Evolutionary conservation across 768 basidiomycete genomes (phyloP), one percentile per base, ranked within the genome.

Genomic region (Suillus bovinus): DNA sequence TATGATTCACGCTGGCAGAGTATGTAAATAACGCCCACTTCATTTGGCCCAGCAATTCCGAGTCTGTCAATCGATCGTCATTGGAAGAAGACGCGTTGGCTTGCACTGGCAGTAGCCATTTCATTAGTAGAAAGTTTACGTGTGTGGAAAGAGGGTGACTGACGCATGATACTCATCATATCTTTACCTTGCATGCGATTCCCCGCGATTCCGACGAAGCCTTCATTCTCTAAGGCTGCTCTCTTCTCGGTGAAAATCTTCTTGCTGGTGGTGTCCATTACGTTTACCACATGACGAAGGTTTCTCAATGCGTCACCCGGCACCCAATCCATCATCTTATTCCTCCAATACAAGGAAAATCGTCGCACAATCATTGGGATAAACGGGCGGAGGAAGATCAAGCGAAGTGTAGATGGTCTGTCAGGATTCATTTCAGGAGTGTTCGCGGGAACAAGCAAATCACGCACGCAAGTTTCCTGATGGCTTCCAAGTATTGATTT

Each of bases 161-260:
- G 49, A 80, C 78, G 36, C 71, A 79, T 73, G 64, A 80, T 74
- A 61, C 68, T 76, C 78, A 80, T 76, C 44, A 80, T 75, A 50
- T 79, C 76, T 57, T 68, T 74, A 0, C 73, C 69, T 56, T 64
- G 67, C 61, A 62, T 68, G 20, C 56, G 56, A 38, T 67, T 64
- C 20, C 44, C 52, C 33, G 64, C n/a, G 24, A 49, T 55, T 49
- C 61, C 65, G 10, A 11, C 58, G 39, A 29, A n/a, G 42, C 16
- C 24, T 24, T 29, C 33, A 46, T 60, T 66, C 44, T 65, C 63
- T 62, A 61, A 69, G 41, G 38, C 58, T 63, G 64, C 70, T 58
- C 64, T 77, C 69, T 77, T 78, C 58, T 70, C 64, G 0, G 59
- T 60, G 39, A 74, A 74, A 2, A 79, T 72, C 3, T 44, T 54